Conservation (phyloP, 2,329 filamentous ascomycete genomes). For the Pyrenochaeta sp. region DNA sequence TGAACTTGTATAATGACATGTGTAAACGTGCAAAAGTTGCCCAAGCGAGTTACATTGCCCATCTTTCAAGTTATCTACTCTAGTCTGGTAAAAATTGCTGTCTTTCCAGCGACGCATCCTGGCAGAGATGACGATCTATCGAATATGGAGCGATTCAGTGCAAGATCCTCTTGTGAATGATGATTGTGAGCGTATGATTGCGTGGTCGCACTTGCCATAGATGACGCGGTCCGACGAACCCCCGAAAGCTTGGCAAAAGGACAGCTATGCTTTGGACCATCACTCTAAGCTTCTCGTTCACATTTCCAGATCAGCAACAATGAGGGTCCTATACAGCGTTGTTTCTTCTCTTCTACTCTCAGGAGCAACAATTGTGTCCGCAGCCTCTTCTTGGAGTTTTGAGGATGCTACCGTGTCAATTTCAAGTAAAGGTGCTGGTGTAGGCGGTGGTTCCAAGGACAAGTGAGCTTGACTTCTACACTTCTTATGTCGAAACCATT, state of each 20-base stretch:
- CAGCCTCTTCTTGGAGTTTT: constrained; percentile 73
- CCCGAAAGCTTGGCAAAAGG: constrained; percentile 27
- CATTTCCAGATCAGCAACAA: constrained; percentile 40
- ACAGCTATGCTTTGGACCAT: constrained; percentile 23
- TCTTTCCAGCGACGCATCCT: too few species aligned
- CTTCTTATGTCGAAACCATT: constrained; percentile 1
- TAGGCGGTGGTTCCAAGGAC: constrained; percentile 64
- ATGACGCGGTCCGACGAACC: constrained; percentile 13
- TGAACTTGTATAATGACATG: not conserved
- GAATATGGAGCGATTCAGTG: too few species aligned
- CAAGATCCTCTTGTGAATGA: not conserved
- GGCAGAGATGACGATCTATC: too few species aligned
- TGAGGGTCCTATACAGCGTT: constrained; percentile 54
- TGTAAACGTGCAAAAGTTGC: not conserved
- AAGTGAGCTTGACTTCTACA: constrained; percentile 61
- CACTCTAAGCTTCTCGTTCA: constrained; percentile 37
- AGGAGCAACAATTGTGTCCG: constrained; percentile 53
- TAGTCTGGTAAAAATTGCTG: too few species aligned
- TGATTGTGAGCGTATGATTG: not conserved
- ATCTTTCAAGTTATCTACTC: too few species aligned
- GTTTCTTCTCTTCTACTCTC: constrained; percentile 54
- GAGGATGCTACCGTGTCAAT: constrained; percentile 75
- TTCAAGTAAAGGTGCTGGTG: constrained; percentile 65
- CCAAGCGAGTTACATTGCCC: too few species aligned
- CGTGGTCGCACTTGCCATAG: not conserved